Evolutionary conservation across 306 rosid species (phyloP).

Genomic region (Glycine tomentella): DNA sequence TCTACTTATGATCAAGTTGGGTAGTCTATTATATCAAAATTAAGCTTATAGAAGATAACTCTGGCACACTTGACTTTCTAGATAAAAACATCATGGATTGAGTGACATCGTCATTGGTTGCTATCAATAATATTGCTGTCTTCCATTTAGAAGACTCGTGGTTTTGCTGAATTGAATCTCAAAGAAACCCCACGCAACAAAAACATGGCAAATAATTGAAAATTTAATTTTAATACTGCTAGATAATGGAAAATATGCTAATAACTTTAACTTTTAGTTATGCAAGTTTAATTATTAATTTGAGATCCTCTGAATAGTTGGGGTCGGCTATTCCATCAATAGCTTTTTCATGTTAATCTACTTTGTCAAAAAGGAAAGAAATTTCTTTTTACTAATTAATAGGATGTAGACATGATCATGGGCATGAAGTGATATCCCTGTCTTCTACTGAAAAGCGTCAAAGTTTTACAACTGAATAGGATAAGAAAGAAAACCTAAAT

Average conservation of each 20-base stretch:
- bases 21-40: background rate
- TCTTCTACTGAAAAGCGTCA: background rate
- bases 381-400: background rate
- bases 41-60: background rate
- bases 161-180: background rate
- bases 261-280: background rate
- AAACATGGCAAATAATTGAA: constrained; percentile 2
- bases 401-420: background rate
- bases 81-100: background rate
- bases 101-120: constrained; percentile 21
- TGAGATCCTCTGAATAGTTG: background rate
- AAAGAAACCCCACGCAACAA: background rate
- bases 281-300: constrained; percentile 14
- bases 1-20: background rate
- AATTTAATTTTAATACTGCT: background rate
- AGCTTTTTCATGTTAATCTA: background rate
- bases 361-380: background rate
- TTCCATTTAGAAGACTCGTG: constrained; percentile 10
- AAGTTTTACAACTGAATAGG: background rate
- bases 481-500: background rate
- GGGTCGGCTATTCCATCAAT: background rate
- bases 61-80: background rate
- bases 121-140: constrained; percentile 21
- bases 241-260: background rate
- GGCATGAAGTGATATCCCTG: background rate